Conservation (phyloP, 2,329 filamentous ascomycete genomes). For the Fusarium pseudograminearum region DNA sequence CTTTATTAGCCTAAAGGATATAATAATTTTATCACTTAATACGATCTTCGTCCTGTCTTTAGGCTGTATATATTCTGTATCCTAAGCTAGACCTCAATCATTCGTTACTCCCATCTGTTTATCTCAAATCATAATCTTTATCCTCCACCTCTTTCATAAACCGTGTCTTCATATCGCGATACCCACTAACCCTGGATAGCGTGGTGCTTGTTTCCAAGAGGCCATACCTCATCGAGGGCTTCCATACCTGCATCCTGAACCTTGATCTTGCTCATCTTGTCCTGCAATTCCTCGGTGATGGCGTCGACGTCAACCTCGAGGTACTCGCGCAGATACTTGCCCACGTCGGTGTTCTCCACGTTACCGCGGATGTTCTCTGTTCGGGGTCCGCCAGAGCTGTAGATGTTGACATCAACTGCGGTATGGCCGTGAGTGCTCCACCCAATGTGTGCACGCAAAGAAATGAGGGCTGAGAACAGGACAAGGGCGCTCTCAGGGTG, state of each 20-base stretch:
- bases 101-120: not conserved
- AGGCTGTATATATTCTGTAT: not conserved
- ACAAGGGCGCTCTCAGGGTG: conserved; percentile 65
- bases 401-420: conserved; percentile 96
- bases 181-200: conserved; percentile 12
- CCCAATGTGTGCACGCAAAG: conserved; percentile 86
- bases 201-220: conserved; percentile 28
- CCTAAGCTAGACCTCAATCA: not conserved
- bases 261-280: conserved; percentile 57
- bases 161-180: not conserved
- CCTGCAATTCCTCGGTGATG: conserved; percentile 80
- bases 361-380: conserved; percentile 80
- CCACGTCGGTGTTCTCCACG: conserved; percentile 94
- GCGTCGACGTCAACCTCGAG: conserved; percentile 81
- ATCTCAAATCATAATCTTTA: not conserved
- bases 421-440: conserved; percentile 96
- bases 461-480: conserved; percentile 86
- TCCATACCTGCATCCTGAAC: conserved; percentile 26
- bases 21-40: not conserved
- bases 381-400: conserved; percentile 77
- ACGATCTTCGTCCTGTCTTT: not conserved
- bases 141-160: conserved; percentile 15
- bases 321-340: conserved; percentile 82
- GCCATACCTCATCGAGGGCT: conserved; percentile 34
- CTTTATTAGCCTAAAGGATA: not conserved